Percentiles rank a stretch among this genome's conserved stretches.
phyloP scores from a whole-genome alignment of 2,329 filamentous ascomycete species.

The Ceratocystis lukuohia region DNA sequence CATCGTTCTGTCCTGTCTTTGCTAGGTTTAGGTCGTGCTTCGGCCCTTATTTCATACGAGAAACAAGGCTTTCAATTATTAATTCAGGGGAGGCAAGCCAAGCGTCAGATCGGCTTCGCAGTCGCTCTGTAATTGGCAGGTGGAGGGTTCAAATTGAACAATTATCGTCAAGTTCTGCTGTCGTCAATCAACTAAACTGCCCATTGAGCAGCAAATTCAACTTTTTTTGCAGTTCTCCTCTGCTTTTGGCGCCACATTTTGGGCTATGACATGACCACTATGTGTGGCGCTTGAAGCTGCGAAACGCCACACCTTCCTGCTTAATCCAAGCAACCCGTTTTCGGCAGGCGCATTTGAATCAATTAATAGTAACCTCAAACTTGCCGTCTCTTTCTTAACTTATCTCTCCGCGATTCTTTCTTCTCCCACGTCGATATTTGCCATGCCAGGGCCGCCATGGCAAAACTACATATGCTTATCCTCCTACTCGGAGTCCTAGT shows the following conservation, averaged over 20 bases:
- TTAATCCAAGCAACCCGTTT: background rate
- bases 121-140: background rate
- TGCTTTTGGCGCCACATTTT: constrained; percentile 3
- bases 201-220: background rate
- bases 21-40: background rate
- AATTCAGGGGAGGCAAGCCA: background rate
- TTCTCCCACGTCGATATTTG: background rate
- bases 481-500: constrained; percentile 27
- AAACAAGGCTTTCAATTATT: no score
- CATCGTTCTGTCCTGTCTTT: background rate
- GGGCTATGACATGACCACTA: background rate
- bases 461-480: constrained; percentile 29
- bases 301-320: background rate
- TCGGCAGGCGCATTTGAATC: background rate
- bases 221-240: constrained; percentile 10
- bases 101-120: background rate
- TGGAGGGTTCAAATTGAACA: background rate
- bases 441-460: constrained; percentile 26
- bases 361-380: background rate
- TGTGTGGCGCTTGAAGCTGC: background rate
- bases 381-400: background rate
- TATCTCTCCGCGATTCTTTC: background rate
- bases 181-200: background rate
- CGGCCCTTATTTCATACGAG: no score
- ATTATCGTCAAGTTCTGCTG: background rate